Evolutionary conservation across 2,329 filamentous ascomycete species (phyloP), one percentile per base, ranked within the genome.

Genomic region (Coleophoma eucalyptorum): DNA sequence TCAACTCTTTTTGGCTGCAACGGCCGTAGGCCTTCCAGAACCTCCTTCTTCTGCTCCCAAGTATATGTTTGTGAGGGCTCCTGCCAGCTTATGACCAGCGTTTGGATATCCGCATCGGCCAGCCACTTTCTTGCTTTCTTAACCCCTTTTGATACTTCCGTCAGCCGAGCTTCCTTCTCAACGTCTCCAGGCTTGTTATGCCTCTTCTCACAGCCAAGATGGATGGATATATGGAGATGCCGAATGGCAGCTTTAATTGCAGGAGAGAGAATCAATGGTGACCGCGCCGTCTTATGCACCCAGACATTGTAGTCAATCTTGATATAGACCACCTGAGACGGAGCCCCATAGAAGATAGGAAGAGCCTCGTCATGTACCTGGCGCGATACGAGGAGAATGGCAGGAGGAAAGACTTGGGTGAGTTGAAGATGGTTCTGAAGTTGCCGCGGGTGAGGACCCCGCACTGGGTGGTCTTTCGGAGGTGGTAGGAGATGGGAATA

Each of bases 171-270:
- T 20, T 52, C 53, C 6, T 54, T 55, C 41, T 72, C 70, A 10
- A 63, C 57, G 2, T 61, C 61, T 18, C 56, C 50, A 2, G 63
- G 68, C 57, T 65, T 65, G 43, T 58, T 66, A 50, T 64, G 64
- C 41, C 67, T 65, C 46, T 69, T 62, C 46, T 64, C 62, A 34
- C 49, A 50, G 10, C 60, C 62, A 2, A 63, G 52, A 12, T 59
- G 55, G 15, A 64, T 55, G 18, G 54, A 55, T 3, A 63, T 33
- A 19, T 59, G 51, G 21, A 64, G n/a, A 44, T 64, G 54, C 33
- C 51, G 52, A 31, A 64, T 58, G 5, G 55, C 55, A 4, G 60
- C 56, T 15, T 53, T 55, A 5, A 64, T 43, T n/a, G 44, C 38
- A 10, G 58, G 50, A 8, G 51, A 54, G 31, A 62, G 50, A 13